Conservation (phyloP, 1,284 basidiomycete species). For the Lentinula novae-zelandiae region DNA sequence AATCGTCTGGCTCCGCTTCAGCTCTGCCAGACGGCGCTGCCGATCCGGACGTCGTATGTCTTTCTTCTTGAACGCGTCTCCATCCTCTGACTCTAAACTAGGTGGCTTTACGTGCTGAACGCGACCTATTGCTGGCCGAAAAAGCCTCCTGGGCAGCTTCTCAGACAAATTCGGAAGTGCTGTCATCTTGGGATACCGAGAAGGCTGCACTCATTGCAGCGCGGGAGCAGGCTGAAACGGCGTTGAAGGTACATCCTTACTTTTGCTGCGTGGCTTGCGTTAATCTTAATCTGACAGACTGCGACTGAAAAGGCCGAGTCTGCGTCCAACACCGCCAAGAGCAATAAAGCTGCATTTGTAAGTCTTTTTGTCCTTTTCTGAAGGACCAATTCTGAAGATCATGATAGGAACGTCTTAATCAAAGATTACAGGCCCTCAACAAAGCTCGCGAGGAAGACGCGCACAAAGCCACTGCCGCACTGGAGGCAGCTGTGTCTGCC, state of each 20-base stretch:
- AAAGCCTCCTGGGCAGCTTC: constrained; percentile 43
- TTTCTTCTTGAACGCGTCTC: background rate
- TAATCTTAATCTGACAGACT: constrained; percentile 28
- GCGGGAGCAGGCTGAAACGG: constrained; percentile 55
- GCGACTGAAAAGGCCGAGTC: constrained; percentile 45
- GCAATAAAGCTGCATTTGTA: constrained; percentile 17
- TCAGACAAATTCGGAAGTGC: constrained; percentile 23
- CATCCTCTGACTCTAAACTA: constrained; percentile 22
- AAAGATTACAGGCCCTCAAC: constrained; percentile 23
- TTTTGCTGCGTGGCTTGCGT: background rate
- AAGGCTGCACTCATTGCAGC: constrained; percentile 52
- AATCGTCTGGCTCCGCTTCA: constrained; percentile 20
- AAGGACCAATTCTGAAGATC: constrained; percentile 18
- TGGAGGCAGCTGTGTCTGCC: constrained; percentile 43
- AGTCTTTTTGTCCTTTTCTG: constrained; percentile 22
- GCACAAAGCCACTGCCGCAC: constrained; percentile 32
- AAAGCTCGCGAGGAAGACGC: constrained; percentile 29
- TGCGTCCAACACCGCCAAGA: constrained; percentile 41
- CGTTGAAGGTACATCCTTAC: constrained; percentile 43
- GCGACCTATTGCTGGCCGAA: constrained; percentile 57
- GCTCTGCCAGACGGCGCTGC: constrained; percentile 9
- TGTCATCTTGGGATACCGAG: constrained; percentile 50
- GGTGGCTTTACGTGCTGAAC: constrained; percentile 55
- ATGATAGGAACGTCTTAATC: constrained; percentile 43
- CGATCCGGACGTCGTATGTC: background rate